These are phyloP conservation scores for Nannizzia gypsea DNA, from an alignment of 2,329 filamentous ascomycete species.

Conservation along the genomic window DNA sequence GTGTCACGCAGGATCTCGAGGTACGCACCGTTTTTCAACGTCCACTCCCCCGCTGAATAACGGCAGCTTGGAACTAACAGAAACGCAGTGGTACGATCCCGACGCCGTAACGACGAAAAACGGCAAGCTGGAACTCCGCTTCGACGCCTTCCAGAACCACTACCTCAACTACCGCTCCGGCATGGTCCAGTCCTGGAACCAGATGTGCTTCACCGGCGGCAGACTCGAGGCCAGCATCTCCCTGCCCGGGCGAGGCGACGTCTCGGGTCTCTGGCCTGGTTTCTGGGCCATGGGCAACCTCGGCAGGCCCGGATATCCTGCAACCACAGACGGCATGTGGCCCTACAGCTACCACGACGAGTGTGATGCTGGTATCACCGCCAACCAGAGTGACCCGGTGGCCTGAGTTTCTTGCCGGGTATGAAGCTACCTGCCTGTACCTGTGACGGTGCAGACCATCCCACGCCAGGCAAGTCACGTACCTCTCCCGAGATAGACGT, in stretches of 20 bases:
- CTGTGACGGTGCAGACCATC: conserved; percentile 53
- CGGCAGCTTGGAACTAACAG: too few relatives aligned
- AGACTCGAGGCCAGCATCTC: conserved; percentile 59
- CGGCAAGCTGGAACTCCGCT: conserved; percentile 51
- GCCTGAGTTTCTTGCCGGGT: conserved; percentile 54
- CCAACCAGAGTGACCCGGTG: conserved; percentile 59
- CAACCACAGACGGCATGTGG: conserved; percentile 62
- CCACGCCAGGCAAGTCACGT: conserved; percentile 51
- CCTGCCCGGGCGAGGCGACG: conserved; percentile 54
- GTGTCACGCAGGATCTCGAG: conserved; percentile 57
- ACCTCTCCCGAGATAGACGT: conserved; percentile 62
- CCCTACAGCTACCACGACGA: conserved; percentile 59
- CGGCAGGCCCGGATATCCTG: conserved; percentile 55
- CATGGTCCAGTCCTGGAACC: conserved; percentile 67
- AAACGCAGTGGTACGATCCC: conserved; percentile 55
- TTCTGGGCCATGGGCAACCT: conserved; percentile 68
- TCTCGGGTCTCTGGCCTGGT: conserved; percentile 61
- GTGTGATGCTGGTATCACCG: conserved; percentile 59
- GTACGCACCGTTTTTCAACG: conserved; percentile 30
- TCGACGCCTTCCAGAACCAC: conserved; percentile 55
- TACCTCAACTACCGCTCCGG: conserved; percentile 55
- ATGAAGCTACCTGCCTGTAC: conserved; percentile 60
- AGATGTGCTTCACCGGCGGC: conserved; percentile 60
- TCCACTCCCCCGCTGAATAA: too few relatives aligned
- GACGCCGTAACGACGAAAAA: conserved; percentile 52